These are phyloP conservation scores for Sordaria brevicollis DNA, from an alignment of 495 filamentous ascomycete species.

Conservation along the genomic window DNA sequence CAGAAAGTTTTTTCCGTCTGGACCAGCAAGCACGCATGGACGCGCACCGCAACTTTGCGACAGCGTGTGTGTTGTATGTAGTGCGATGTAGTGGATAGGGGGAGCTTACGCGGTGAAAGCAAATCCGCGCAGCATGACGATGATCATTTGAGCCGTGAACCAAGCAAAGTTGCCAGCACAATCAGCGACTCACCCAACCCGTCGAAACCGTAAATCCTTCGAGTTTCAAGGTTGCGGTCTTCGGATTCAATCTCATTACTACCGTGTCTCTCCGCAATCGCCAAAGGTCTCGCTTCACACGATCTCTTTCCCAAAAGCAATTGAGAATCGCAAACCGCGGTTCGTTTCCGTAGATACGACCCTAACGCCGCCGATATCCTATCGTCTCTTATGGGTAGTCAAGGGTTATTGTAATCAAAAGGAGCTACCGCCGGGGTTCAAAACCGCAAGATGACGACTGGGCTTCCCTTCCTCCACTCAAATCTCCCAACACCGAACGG, in stretches of 20 bases:
- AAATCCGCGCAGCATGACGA: neutral
- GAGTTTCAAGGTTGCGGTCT: neutral
- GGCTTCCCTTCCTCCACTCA: neutral
- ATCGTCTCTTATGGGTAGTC: neutral
- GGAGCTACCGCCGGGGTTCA: neutral
- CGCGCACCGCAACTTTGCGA: neutral
- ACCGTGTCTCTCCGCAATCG: neutral
- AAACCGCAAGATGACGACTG: neutral
- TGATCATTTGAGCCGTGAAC: neutral
- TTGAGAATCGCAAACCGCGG: neutral
- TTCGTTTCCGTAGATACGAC: neutral
- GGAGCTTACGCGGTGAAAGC: neutral
- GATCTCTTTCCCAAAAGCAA: neutral
- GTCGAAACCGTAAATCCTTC: neutral
- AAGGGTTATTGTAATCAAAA: neutral
- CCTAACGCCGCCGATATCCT: neutral
- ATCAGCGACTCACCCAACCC: neutral
- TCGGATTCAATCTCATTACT: neutral
- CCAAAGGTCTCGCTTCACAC: neutral
- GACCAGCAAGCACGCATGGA: neutral
- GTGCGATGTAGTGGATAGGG: neutral
- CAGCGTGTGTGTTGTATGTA: neutral
- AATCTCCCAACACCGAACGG: neutral
- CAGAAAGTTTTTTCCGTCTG: neutral
- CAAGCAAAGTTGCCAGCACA: neutral